These are phyloP conservation scores for Moniliophthora roreri DNA, from an alignment of 1,284 basidiomycete genomes.

Conservation along the genomic window DNA sequence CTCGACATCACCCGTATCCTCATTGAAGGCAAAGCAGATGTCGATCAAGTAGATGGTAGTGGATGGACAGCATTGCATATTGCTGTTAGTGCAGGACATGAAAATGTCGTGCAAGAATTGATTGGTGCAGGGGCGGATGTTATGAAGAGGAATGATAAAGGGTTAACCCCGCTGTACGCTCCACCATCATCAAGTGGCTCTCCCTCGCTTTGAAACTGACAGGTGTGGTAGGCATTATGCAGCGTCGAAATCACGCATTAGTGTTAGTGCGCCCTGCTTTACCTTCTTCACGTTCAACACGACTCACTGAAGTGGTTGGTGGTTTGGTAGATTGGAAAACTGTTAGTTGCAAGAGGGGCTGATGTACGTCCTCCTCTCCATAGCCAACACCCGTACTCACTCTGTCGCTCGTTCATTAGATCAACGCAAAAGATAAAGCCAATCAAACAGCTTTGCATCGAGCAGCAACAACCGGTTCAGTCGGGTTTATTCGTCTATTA, in stretches of 20 bases:
- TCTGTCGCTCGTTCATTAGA: slow-evolving; percentile 46
- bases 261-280: slow-evolving; percentile 56
- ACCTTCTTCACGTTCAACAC: slow-evolving; percentile 21
- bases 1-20: slow-evolving; percentile 73
- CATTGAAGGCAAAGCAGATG: slow-evolving; percentile 69
- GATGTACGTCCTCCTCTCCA: slow-evolving; percentile 56
- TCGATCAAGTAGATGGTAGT: slow-evolving; percentile 70
- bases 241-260: slow-evolving; percentile 88
- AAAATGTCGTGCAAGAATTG: slow-evolving; percentile 77
- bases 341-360: slow-evolving; percentile 83
- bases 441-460: slow-evolving; percentile 93
- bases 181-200: no score
- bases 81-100: slow-evolving; percentile 81
- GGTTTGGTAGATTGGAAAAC: slow-evolving; percentile 81
- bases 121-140: slow-evolving; percentile 85
- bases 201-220: not conserved
- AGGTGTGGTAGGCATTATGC: slow-evolving; percentile 79
- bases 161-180: slow-evolving; percentile 81
- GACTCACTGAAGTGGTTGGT: slow-evolving; percentile 24
- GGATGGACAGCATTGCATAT: slow-evolving; percentile 91
- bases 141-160: slow-evolving; percentile 81
- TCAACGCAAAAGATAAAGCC: slow-evolving; percentile 89
- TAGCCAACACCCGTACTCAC: not conserved
- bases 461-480: slow-evolving; percentile 91
- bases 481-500: slow-evolving; percentile 81